Evolutionary conservation across 2,329 filamentous ascomycete genomes (phyloP).

Genomic region (Trichoderma pleuroti): DNA sequence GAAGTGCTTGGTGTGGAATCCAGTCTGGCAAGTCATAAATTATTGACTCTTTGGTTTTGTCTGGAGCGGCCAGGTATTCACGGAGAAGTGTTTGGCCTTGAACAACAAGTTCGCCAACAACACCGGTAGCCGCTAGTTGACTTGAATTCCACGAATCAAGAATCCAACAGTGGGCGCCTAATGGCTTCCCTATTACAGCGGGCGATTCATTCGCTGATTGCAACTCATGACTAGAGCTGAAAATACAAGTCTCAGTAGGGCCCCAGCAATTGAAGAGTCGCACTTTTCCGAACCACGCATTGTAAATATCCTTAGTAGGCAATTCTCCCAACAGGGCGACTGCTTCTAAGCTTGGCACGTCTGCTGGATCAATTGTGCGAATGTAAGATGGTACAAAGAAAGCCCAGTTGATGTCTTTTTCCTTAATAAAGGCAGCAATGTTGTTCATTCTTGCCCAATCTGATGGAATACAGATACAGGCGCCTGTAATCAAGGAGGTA

Average conservation of each 20-base stretch:
- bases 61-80: constrained; percentile 44
- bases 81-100: constrained; percentile 44
- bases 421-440: not conserved
- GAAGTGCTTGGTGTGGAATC: not conserved
- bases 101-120: constrained; percentile 33
- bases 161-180: constrained; percentile 24
- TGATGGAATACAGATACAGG: constrained; percentile 24
- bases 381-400: not conserved
- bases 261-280: constrained; percentile 40
- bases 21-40: not conserved
- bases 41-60: constrained; percentile 44
- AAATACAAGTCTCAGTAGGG: constrained; percentile 39
- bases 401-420: not conserved
- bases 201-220: not conserved
- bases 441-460: constrained; percentile 12
- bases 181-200: not conserved
- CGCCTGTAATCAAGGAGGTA: constrained; percentile 16
- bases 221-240: not conserved
- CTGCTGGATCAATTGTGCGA: not conserved
- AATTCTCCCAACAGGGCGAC: constrained; percentile 7
- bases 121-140: constrained; percentile 24
- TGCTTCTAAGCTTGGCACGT: not conserved
- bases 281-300: constrained; percentile 24
- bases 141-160: constrained; percentile 22
- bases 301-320: not conserved